These are phyloP conservation scores for Madurella fahalii DNA, from an alignment of 2,329 filamentous ascomycete genomes.

Conservation along the genomic window DNA sequence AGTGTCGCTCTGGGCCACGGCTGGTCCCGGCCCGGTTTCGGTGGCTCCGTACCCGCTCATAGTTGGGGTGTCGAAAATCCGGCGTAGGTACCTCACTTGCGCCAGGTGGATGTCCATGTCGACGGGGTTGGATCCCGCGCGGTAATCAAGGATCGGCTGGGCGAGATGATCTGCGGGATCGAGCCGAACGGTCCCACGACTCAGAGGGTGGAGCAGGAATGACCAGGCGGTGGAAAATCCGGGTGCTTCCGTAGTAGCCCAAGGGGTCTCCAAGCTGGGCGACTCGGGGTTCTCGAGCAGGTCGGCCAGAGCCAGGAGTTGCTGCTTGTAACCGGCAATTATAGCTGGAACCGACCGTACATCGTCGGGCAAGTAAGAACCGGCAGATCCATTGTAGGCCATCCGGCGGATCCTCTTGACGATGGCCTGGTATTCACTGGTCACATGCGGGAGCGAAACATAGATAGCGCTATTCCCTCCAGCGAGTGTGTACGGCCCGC, in stretches of 20 bases:
- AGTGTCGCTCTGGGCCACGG: constrained; percentile 24
- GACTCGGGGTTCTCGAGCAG: constrained; percentile 9
- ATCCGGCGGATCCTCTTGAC: constrained; percentile 10
- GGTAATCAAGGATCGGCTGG: constrained; percentile 36
- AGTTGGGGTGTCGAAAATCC: constrained; percentile 24
- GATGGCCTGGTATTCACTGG: constrained; percentile 13
- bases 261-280: constrained; percentile 16
- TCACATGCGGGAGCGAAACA: constrained; percentile 20
- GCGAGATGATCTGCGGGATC: constrained; percentile 32
- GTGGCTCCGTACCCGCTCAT: constrained; percentile 29
- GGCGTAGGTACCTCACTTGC: constrained; percentile 32
- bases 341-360: constrained; percentile 10
- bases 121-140: constrained; percentile 42
- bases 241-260: constrained; percentile 15
- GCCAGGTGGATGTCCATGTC: constrained; percentile 46
- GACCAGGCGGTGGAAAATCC: constrained; percentile 18
- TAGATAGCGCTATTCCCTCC: constrained; percentile 32
- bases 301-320: constrained; percentile 15
- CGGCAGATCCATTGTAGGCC: constrained; percentile 1
- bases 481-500: constrained; percentile 36
- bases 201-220: constrained; percentile 28
- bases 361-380: constrained; percentile 14
- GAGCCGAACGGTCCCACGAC: constrained; percentile 15
- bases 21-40: constrained; percentile 34
- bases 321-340: constrained; percentile 17